Conservation (phyloP, 495 filamentous ascomycete genomes). For the Penicillium bialowiezense region DNA sequence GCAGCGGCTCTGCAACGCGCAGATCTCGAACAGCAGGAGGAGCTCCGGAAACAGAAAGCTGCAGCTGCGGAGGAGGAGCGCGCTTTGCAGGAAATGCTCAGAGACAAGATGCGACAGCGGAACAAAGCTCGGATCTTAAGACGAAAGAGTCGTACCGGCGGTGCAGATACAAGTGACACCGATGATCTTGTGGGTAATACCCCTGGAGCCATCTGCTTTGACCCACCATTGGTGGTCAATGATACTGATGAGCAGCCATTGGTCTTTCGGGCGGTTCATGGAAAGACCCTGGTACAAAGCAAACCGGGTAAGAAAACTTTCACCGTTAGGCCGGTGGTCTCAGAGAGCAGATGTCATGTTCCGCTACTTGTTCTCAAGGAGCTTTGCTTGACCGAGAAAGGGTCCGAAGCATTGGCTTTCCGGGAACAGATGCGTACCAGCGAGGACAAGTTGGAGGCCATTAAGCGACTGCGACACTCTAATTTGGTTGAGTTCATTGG, state of each 20-base stretch:
- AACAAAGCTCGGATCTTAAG: slow-evolving; percentile 36
- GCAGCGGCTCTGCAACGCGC: slow-evolving; percentile 53
- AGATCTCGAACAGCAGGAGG: slow-evolving; percentile 51
- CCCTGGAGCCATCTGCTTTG: slow-evolving; percentile 60
- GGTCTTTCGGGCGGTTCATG: slow-evolving; percentile 62
- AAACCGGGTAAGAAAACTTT: slow-evolving; percentile 57
- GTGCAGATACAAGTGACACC: slow-evolving; percentile 27
- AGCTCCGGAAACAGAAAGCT: slow-evolving; percentile 52
- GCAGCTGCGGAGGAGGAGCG: slow-evolving; percentile 69
- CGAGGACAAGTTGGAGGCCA: slow-evolving; percentile 71
- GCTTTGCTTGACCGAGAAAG: slow-evolving; percentile 34
- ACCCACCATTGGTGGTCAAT: slow-evolving; percentile 61
- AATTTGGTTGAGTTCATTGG: slow-evolving; percentile 75
- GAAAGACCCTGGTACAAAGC: slow-evolving; percentile 58
- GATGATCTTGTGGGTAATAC: slow-evolving; percentile 37
- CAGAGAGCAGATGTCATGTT: slow-evolving; percentile 44
- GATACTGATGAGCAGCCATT: slow-evolving; percentile 54
- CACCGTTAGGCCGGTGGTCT: slow-evolving; percentile 62
- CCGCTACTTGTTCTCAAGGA: slow-evolving; percentile 70
- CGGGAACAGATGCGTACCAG: slow-evolving; percentile 53
- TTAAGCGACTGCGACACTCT: slow-evolving; percentile 73
- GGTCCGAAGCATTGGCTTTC: slow-evolving; percentile 46
- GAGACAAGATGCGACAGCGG: slow-evolving; percentile 65
- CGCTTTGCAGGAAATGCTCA: slow-evolving; percentile 67
- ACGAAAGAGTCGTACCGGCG: slow-evolving; percentile 40